A percentile compares a stretch with the other conserved stretches of the same genome.
These are phyloP conservation scores for Carex myosuroides DNA, from an alignment of 176 grass and related monocot genomes.

Conservation along the genomic window DNA sequence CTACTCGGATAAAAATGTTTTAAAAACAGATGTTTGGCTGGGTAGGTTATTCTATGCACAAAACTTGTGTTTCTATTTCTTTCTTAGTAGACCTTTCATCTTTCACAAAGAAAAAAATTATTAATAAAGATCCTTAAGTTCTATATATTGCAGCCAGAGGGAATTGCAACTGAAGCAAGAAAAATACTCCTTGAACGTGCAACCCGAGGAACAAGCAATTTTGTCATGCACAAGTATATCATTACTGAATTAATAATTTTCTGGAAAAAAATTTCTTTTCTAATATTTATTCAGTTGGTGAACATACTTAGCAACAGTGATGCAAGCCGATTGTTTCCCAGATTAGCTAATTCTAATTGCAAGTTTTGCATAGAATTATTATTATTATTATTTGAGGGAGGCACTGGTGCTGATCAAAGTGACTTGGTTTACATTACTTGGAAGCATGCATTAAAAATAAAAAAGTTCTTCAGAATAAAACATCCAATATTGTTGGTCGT, in stretches of 20 bases:
- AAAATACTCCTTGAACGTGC: conserved; percentile 61
- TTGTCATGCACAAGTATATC: conserved; percentile 54
- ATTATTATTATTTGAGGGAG: no score
- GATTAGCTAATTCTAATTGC: not conserved
- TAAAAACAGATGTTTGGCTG: no score
- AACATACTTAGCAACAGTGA: not conserved
- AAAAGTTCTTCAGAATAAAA: not conserved
- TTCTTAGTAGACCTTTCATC: not conserved
- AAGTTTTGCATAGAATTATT: not conserved
- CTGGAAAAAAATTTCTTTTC: not conserved
- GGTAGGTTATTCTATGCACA: not conserved
- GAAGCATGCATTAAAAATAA: not conserved
- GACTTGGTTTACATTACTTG: not conserved
- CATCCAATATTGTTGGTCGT: not conserved
- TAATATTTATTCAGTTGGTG: not conserved
- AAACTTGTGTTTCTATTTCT: not conserved
- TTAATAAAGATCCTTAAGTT: conserved; percentile 4
- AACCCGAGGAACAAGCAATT: conserved; percentile 45
- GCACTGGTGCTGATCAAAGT: no score
- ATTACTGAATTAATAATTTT: not conserved
- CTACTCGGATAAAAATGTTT: no score
- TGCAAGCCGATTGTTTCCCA: not conserved
- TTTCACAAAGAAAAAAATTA: not conserved
- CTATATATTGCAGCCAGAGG: conserved; percentile 55
- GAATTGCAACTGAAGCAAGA: conserved; percentile 68